A percentile compares a stretch with the other conserved stretches of the same genome.
phyloP scores from a whole-genome alignment of 176 grass and related monocot species.

The Cenchrus fungigraminus region DNA sequence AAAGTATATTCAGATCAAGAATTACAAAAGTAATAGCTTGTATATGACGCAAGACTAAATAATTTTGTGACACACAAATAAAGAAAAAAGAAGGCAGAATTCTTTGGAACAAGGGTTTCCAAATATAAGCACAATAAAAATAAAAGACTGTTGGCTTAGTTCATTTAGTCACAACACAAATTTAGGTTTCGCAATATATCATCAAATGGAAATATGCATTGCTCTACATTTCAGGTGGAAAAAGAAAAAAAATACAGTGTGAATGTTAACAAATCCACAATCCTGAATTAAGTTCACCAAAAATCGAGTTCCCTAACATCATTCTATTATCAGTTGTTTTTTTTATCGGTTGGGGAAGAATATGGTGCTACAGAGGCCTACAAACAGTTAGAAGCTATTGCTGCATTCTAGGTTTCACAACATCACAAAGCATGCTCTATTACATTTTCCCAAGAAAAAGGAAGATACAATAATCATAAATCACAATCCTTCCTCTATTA shows the following conservation, averaged over 20 bases:
- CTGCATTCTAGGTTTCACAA: background rate
- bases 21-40: background rate
- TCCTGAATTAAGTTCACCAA: background rate
- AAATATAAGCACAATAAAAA: background rate
- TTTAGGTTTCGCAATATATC: background rate
- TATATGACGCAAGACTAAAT: background rate
- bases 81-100: background rate
- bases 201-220: background rate
- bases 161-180: background rate
- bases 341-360: background rate
- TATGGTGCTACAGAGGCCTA: background rate
- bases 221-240: background rate
- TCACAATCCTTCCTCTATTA: background rate
- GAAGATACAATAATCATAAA: background rate
- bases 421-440: background rate
- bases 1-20: constrained; percentile 37
- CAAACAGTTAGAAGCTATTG: background rate
- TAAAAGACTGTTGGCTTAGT: background rate
- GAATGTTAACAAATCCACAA: background rate
- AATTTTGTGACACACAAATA: background rate
- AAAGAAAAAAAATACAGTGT: too few species aligned
- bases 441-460: background rate
- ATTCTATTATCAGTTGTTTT: background rate
- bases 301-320: background rate
- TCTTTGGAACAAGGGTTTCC: background rate